Percentiles rank a stretch among this genome's conserved stretches.
Evolutionary conservation across 2,329 filamentous ascomycete species (phyloP).

Genomic region (Fonsecaea pugnacius): DNA sequence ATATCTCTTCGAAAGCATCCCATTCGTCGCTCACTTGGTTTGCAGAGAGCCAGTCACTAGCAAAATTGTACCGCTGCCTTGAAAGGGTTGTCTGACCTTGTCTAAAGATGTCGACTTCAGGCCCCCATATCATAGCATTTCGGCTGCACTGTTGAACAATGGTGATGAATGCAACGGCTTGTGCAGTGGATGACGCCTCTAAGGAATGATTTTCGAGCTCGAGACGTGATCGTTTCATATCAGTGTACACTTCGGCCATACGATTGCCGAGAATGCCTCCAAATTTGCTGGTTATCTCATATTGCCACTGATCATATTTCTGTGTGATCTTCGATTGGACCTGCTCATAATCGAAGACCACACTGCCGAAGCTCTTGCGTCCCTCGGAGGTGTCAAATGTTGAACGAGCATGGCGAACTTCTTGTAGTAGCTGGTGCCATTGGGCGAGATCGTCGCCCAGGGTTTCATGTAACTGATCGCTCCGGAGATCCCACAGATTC

Average conservation of each 20-base stretch:
- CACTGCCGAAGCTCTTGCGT: slow-evolving; percentile 87
- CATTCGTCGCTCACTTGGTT: slow-evolving; percentile 97
- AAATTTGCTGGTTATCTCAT: slow-evolving; percentile 94
- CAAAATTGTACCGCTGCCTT: slow-evolving; percentile 91
- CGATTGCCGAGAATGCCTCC: slow-evolving; percentile 83
- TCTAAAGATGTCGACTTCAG: slow-evolving; percentile 92
- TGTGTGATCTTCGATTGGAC: slow-evolving; percentile 98
- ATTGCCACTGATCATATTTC: slow-evolving; percentile 99
- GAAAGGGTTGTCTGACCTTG: slow-evolving; percentile 92
- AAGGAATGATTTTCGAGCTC: slow-evolving; percentile 91
- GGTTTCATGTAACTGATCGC: slow-evolving; percentile 90
- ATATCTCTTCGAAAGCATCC: slow-evolving; percentile 88
- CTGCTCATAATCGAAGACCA: slow-evolving; percentile 96
- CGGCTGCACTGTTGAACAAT: slow-evolving; percentile 95
- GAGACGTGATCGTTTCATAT: slow-evolving; percentile 86
- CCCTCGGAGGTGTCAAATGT: slow-evolving; percentile 98
- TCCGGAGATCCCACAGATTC: slow-evolving; percentile 95
- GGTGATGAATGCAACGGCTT: slow-evolving; percentile 98
- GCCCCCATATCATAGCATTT: slow-evolving; percentile 90
- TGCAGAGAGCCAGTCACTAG: slow-evolving; percentile 90
- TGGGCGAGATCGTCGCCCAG: slow-evolving; percentile 87
- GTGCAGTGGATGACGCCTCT: slow-evolving; percentile 91
- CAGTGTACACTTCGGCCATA: slow-evolving; percentile 89
- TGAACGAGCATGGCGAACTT: slow-evolving; percentile 90
- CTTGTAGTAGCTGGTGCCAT: slow-evolving; percentile 95